phyloP scores from a whole-genome alignment of 1,284 basidiomycete species.

The Kalmanozyma brasiliensis region DNA sequence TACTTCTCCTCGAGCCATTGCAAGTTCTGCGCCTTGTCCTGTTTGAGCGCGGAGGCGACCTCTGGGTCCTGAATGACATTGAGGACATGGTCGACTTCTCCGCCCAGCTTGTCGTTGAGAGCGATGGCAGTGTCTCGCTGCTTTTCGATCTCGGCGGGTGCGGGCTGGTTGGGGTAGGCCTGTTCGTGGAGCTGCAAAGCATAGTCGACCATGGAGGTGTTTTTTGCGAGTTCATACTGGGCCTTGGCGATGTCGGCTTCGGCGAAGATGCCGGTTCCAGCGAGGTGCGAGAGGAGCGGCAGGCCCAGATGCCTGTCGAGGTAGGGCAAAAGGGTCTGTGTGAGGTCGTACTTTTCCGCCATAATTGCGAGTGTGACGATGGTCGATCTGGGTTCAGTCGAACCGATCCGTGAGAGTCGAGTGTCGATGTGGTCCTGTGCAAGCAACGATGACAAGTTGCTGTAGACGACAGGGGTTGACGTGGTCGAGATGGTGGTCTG shows the following conservation, averaged over 20 bases:
- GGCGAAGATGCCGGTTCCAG: conserved; percentile 76
- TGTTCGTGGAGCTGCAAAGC: conserved; percentile 80
- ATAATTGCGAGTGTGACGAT: conserved; percentile 38
- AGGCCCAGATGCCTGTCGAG: conserved; percentile 94
- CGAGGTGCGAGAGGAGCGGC: conserved; percentile 87
- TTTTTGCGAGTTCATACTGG: conserved; percentile 95
- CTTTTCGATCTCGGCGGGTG: conserved; percentile 59
- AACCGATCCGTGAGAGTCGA: not conserved
- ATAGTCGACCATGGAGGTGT: conserved; percentile 71
- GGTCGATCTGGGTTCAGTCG: conserved; percentile 4
- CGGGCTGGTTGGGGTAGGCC: conserved; percentile 75
- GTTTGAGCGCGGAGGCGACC: conserved; percentile 80
- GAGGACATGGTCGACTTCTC: conserved; percentile 89
- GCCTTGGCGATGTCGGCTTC: conserved; percentile 81
- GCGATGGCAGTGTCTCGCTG: conserved; percentile 77
- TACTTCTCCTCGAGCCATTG: conserved; percentile 94
- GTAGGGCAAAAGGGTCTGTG: conserved; percentile 75
- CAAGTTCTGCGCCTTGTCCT: conserved; percentile 97
- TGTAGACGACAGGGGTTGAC: conserved; percentile 25
- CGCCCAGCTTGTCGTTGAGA: conserved; percentile 83
- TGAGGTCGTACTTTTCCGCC: conserved; percentile 77
- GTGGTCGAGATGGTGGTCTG: conserved; percentile 37
- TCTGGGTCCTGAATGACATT: conserved; percentile 97
- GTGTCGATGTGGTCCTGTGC: conserved; percentile 14
- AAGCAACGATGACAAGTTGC: conserved; percentile 38